Evolutionary conservation across 192 early-diverging fungal genomes (phyloP), one percentile per base, ranked within the genome.

Genomic region (Backusella psychrophila): DNA sequence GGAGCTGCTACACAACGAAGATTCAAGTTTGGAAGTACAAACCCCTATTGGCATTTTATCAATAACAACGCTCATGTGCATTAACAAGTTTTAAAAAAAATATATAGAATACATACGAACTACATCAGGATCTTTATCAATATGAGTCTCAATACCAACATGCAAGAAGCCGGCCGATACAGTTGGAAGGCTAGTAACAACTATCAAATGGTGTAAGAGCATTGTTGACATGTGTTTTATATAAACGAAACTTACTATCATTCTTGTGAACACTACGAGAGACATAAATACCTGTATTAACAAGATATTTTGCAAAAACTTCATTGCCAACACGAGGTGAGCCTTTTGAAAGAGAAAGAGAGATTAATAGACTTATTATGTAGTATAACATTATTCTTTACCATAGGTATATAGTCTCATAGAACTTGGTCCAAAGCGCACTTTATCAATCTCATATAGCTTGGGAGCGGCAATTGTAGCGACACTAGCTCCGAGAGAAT

Each of bases 291-390:
- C 66, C 66, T 11, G 71, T 56, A 21, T 46, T 52, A 53, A 38
- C n/a, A 21, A 63, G 41, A 14, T 78, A 78, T 1, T 46, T 41
- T 23, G 72, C 74, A 59, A 81, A 81, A 31, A 23, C 21, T 6
- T 53, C 39, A 38, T 81, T 77, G 0, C 80, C 80, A 17, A 77
- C 52, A 35, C 80, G 80, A n/a, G 75, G 80, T 4, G 42, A 67
- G 9, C 80, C 80, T 79, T 35, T 66, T 11, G 2, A 69, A 31
- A 42, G 34, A 42, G 12, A 42, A 2, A 39, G 11, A 44, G 15
- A 17, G 9, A 0, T 44, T 14, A 44, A 19, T 15, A 44, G 15
- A 15, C 14, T 44, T 44, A 3, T 44, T 17, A 17, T 44, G 17
- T 5, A 44, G 1, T 49, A 49, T 1, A 4, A 49, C 5, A 49